Evolutionary conservation across 2,329 filamentous ascomycete species (phyloP).

Genomic region (Mollisia scopiformis): DNA sequence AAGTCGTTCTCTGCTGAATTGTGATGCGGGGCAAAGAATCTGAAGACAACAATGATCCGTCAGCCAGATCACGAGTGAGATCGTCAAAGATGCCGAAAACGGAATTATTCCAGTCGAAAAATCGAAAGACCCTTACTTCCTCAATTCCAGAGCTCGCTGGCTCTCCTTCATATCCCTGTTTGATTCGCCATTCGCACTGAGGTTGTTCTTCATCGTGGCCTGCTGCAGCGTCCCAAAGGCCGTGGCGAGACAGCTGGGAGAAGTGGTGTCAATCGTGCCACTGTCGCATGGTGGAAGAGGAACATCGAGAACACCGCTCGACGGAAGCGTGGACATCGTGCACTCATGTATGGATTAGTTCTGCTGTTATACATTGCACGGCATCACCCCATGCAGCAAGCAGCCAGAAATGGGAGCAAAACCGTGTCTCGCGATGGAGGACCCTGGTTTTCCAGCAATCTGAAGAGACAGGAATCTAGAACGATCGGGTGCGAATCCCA

Average conservation of each 20-base stretch:
- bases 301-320: neutral
- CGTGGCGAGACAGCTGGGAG: neutral
- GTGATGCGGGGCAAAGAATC: slow-evolving; percentile 32
- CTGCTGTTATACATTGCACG: neutral
- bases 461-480: neutral
- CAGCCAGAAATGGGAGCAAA: neutral
- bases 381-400: neutral
- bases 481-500: neutral
- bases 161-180: slow-evolving; percentile 22
- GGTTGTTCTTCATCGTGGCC: neutral
- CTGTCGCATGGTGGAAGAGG: neutral
- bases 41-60: slow-evolving; percentile 5
- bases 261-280: neutral
- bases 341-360: neutral
- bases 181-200: neutral
- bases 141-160: slow-evolving; percentile 32
- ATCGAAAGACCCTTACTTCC: slow-evolving; percentile 30
- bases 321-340: neutral
- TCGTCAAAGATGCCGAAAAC: neutral
- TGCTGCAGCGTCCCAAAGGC: neutral
- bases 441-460: neutral
- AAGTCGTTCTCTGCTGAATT: slow-evolving; percentile 18
- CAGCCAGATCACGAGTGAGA: neutral
- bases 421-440: neutral
- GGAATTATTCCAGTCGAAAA: neutral